These are phyloP conservation scores for Chalciporus chontae DNA, from an alignment of 768 basidiomycete genomes.

Conservation along the genomic window DNA sequence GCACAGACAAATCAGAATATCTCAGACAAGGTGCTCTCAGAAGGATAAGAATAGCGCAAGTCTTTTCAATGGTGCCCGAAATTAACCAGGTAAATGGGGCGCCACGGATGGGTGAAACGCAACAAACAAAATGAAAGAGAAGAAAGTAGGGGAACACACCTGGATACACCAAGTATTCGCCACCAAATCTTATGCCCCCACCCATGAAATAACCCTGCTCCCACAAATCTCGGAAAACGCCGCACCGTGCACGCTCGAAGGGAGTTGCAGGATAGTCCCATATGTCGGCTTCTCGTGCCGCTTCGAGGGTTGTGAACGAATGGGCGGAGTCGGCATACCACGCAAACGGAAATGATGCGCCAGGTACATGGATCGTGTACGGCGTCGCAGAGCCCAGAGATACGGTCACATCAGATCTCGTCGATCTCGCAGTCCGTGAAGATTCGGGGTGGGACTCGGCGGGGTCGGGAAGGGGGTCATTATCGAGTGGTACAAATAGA, in stretches of 20 bases:
- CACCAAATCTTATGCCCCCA: constrained; percentile 89
- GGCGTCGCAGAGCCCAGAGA: constrained; percentile 14
- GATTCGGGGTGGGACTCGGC: constrained; percentile 1
- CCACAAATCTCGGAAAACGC: constrained; percentile 78
- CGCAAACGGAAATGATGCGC: constrained; percentile 53
- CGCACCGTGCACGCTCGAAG: constrained; percentile 70
- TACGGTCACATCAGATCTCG: constrained; percentile 1
- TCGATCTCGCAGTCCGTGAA: not conserved
- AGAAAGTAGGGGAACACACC: constrained; percentile 45
- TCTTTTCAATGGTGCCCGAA: not conserved
- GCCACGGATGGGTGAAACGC: not conserved
- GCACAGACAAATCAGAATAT: constrained; percentile 4
- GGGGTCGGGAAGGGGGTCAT: not conserved
- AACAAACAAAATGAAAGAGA: not conserved
- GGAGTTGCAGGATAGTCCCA: constrained; percentile 73
- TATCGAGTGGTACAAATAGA: not conserved
- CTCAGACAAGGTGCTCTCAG: not conserved
- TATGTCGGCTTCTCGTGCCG: constrained; percentile 63
- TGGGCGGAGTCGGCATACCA: constrained; percentile 60
- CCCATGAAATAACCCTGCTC: constrained; percentile 85
- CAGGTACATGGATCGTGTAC: constrained; percentile 65
- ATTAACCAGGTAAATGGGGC: not conserved
- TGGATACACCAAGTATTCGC: constrained; percentile 95
- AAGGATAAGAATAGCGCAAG: constrained; percentile 1
- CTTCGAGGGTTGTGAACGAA: constrained; percentile 52